Evolutionary conservation across 192 early-diverging fungal species (phyloP).

Genomic region (Linnemannia zychae): DNA sequence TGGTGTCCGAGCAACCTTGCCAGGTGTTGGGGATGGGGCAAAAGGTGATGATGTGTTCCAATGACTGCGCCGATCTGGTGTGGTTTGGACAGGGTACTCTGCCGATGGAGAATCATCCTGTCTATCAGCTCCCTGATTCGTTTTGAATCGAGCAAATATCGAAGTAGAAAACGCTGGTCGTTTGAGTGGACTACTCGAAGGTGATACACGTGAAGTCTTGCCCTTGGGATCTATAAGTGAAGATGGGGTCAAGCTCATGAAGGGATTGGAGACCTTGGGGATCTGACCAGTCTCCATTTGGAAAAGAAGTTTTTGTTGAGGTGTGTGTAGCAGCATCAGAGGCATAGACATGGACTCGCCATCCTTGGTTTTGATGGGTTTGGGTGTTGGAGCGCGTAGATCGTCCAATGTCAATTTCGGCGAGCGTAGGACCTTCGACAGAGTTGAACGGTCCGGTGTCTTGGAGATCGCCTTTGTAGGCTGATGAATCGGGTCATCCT

Average conservation of each 20-base stretch:
- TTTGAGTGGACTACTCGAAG: background rate
- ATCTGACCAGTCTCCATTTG: background rate
- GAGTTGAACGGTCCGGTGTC: background rate
- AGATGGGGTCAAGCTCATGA: conserved; percentile 4
- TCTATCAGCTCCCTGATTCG: background rate
- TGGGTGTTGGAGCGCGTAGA: conserved; percentile 46
- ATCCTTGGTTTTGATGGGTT: conserved; percentile 13
- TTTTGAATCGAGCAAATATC: conserved; percentile 43
- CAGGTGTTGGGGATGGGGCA: background rate
- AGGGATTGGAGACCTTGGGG: background rate
- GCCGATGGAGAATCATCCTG: background rate
- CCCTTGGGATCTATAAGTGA: background rate
- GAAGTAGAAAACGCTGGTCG: conserved; percentile 26
- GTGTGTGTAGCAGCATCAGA: conserved; percentile 50
- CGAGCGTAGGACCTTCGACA: background rate
- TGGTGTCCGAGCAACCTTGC: background rate
- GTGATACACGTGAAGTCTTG: background rate
- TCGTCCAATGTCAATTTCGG: conserved; percentile 44
- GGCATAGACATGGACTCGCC: conserved; percentile 16
- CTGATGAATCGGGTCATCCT: background rate
- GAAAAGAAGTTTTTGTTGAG: conserved; percentile 38
- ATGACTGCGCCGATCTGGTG: background rate
- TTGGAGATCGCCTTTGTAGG: background rate
- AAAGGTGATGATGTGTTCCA: background rate
- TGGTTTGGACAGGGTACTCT: background rate